Base-by-base conservation (phyloP, 73 alveolate species). In the Blepharisma stoltei region DNA sequence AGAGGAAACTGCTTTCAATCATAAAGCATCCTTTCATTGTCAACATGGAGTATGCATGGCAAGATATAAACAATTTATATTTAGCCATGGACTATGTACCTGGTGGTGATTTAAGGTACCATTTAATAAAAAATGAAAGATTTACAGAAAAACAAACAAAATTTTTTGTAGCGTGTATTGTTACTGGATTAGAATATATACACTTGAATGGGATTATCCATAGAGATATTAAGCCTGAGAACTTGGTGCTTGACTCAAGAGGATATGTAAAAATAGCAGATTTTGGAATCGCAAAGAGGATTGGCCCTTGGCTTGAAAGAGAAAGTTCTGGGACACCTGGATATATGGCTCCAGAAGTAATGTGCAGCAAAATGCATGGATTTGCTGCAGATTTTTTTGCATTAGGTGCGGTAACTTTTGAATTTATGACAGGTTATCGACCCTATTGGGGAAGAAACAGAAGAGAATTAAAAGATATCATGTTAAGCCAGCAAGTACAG, bases 211-310 rank as follows among this genome's bases (percentile, higher is more conserved):
- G 88, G 21, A 86, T 93, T 20, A 80, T 93, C 43, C 98, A 93
- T 78, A 53, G 98, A 76, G 98, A 93, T 77, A 90, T 93, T 4
- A 93, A 90, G 77, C 98, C 98, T 4, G 98, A 93, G 50, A 93
- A 93, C 78, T 60, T 93, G 49, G 97, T 93, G 54, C 66, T 93
- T 76, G 97, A 88, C 49, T 20, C 70, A 32, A 53, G 73, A 8
- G 98, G 98, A n/a, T 88, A 90, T 76, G 87, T 82, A 0, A 70
- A 90, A 66, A 85, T 93, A 6, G 88, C 97, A 1, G 98, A 93
- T 81, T 76, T 93, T 67, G 98, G 98, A 8, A 90, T 93, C 38
- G 97, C 98, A 0, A 81, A 92, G 77, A 69, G 75, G 4, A 77
- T 76, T 77, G 73, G 83, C 41, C 87, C 84, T 43, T 70, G 52